phyloP scores from a whole-genome alignment of 257 asterid genomes.

The Nicotiana obtusifolia region DNA sequence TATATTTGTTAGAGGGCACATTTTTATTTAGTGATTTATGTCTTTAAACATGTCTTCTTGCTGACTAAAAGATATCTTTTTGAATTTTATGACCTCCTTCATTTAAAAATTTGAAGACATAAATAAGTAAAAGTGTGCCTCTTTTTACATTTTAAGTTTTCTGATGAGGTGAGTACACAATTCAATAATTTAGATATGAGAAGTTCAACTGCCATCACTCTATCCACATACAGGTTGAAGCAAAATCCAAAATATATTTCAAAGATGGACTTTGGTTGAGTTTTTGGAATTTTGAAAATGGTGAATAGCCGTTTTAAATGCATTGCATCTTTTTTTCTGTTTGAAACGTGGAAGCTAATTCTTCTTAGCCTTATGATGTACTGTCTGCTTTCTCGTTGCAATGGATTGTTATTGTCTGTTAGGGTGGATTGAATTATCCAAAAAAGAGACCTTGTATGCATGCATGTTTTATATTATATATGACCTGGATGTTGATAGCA shows the following conservation, averaged over 20 bases:
- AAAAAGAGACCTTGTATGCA: background rate
- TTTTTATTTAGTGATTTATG: background rate
- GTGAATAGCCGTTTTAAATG: background rate
- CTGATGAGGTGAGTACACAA: background rate
- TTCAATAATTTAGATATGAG: background rate
- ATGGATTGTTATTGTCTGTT: background rate
- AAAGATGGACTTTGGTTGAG: background rate
- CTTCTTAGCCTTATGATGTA: background rate
- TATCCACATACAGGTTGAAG: conserved; percentile 1
- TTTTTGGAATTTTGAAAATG: background rate
- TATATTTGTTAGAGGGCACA: background rate
- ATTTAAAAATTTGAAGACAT: background rate
- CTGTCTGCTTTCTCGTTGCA: background rate
- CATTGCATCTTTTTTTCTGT: background rate
- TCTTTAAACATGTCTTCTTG: background rate
- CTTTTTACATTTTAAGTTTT: background rate
- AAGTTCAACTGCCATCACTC: background rate
- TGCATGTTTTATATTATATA: background rate
- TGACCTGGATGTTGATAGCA: background rate
- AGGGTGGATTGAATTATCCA: background rate
- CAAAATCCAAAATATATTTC: background rate
- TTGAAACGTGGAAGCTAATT: background rate
- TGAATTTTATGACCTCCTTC: background rate
- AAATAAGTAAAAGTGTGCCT: background rate
- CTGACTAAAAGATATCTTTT: background rate